Base-by-base conservation (phyloP, 2,329 filamentous ascomycete genomes). In the Endothia cerciana region DNA sequence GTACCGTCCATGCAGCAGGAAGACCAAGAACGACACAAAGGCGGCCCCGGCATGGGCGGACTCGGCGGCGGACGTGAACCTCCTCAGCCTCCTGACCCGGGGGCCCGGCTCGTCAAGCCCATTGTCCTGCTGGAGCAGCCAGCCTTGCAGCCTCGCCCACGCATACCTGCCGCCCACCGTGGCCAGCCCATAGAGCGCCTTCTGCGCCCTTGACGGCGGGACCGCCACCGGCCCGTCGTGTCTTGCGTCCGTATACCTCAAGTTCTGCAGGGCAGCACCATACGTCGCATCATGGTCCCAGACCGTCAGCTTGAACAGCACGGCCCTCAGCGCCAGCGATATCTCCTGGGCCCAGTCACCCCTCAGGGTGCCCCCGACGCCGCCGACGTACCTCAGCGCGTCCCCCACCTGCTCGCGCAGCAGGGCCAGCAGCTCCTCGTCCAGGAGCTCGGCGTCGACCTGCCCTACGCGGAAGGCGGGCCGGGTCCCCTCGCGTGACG, bases 261-360 rank as follows among this genome's bases (percentile, higher is more conserved):
- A 84, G 69, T 97, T 97, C 77, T 99, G 95, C 60, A 99, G 82
- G 43, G 92, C 89, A 13, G 95, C 95, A 67, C 95, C 95, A 77
- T 99, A 98, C 5, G 92, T 96, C 47, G 95, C 92, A 76, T 97
- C 90, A 77, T 97, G 92, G 77, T 98, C 94, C 95, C 95, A 99
- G 66, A 99, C 89, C 19, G 91, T 93, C 69, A 99, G 85, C 79
- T 99, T 99, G 83, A 97, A 99, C 8, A 99, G 82, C 3, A 93
- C 82, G 1, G 90, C 87, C 57, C 94, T 85, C 64, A 99, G 82
- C 0, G 83, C 85, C 36, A 97, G 83, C 69, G 91, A 83, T 63
- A 98, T 94, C 79, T 98, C 95, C 62, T 91, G 84, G 17, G 89
- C 89, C 89, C 92, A 97, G 73, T 97, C 92, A 76, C 97, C 93